Evolutionary conservation across 495 filamentous ascomycete species (phyloP).

Genomic region (Pseudomonodictys pantanalensis): DNA sequence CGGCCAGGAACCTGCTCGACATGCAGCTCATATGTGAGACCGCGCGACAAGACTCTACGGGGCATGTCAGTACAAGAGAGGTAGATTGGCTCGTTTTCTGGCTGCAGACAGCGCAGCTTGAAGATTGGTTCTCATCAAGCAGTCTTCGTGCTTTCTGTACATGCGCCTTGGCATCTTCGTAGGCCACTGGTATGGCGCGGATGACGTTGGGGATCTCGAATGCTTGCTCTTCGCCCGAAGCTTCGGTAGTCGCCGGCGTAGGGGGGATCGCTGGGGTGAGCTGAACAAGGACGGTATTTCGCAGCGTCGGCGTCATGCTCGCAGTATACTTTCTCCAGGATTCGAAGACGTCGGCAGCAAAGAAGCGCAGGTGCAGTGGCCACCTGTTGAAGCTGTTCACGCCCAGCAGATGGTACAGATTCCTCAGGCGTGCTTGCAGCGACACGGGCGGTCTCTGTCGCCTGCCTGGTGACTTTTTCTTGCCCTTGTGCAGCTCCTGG

Average conservation of each 20-base stretch:
- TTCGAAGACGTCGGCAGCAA: constrained; percentile 62
- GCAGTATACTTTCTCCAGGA: constrained; percentile 64
- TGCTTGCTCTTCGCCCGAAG: background rate
- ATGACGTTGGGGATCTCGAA: constrained; percentile 14
- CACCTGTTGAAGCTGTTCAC: constrained; percentile 72
- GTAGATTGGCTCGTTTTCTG: constrained; percentile 46
- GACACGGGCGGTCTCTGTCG: constrained; percentile 53
- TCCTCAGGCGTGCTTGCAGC: constrained; percentile 62
- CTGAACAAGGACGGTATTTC: constrained; percentile 52
- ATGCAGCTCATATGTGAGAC: constrained; percentile 76
- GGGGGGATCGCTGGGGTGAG: constrained; percentile 36
- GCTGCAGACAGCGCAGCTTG: constrained; percentile 64
- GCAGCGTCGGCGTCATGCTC: constrained; percentile 48
- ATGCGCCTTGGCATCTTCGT: constrained; percentile 61
- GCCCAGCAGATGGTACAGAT: constrained; percentile 74
- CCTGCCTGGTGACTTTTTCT: constrained; percentile 35
- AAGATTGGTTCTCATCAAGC: constrained; percentile 57
- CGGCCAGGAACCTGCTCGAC: constrained; percentile 58
- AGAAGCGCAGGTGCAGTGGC: constrained; percentile 84
- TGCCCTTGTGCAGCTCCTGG: constrained; percentile 31
- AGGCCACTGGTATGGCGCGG: constrained; percentile 58
- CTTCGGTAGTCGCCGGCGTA: constrained; percentile 45
- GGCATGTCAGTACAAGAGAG: constrained; percentile 67
- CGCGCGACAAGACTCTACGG: constrained; percentile 60
- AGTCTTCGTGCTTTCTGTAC: constrained; percentile 68